Evolutionary conservation across 2,329 filamentous ascomycete genomes (phyloP).

Genomic region (Leptographium wingfieldii): DNA sequence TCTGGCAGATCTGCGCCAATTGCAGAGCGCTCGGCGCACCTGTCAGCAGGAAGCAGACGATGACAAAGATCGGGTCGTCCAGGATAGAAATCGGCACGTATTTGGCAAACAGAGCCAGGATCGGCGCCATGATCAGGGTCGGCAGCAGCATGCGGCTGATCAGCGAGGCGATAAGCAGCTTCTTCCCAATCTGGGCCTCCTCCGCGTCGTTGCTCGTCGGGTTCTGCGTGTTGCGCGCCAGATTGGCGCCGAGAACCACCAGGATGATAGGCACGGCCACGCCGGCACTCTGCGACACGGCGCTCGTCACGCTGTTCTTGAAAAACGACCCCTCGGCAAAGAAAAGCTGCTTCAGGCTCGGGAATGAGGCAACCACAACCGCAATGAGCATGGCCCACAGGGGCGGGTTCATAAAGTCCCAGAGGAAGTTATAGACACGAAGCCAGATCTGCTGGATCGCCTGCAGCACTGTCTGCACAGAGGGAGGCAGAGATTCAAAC

Average conservation of each 20-base stretch:
- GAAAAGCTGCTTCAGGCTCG: slow-evolving; percentile 68
- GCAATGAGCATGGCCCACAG: slow-evolving; percentile 93
- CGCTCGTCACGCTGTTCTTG: slow-evolving; percentile 83
- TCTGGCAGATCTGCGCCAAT: slow-evolving; percentile 94
- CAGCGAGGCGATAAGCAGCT: slow-evolving; percentile 73
- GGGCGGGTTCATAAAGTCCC: slow-evolving; percentile 96
- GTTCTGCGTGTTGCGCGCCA: slow-evolving; percentile 80
- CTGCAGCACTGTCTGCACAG: slow-evolving; percentile 24
- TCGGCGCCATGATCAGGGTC: slow-evolving; percentile 80
- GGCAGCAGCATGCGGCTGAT: slow-evolving; percentile 87
- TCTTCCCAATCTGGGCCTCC: slow-evolving; percentile 55
- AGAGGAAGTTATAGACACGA: slow-evolving; percentile 52
- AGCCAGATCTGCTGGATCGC: slow-evolving; percentile 21
- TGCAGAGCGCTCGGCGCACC: slow-evolving; percentile 90
- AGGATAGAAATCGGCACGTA: slow-evolving; percentile 87
- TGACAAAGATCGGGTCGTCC: slow-evolving; percentile 94
- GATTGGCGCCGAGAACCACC: slow-evolving; percentile 87
- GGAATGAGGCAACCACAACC: slow-evolving; percentile 83
- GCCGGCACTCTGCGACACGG: slow-evolving; percentile 70
- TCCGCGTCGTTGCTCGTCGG: slow-evolving; percentile 54
- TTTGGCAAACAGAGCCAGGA: slow-evolving; percentile 78
- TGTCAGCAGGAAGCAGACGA: slow-evolving; percentile 92
- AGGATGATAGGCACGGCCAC: slow-evolving; percentile 93
- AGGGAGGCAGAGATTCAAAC: slow-evolving; percentile 27
- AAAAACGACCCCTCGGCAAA: slow-evolving; percentile 83